Evolutionary conservation across 78 protist species (phyloP).

Genomic region (Fonticula alba): DNA sequence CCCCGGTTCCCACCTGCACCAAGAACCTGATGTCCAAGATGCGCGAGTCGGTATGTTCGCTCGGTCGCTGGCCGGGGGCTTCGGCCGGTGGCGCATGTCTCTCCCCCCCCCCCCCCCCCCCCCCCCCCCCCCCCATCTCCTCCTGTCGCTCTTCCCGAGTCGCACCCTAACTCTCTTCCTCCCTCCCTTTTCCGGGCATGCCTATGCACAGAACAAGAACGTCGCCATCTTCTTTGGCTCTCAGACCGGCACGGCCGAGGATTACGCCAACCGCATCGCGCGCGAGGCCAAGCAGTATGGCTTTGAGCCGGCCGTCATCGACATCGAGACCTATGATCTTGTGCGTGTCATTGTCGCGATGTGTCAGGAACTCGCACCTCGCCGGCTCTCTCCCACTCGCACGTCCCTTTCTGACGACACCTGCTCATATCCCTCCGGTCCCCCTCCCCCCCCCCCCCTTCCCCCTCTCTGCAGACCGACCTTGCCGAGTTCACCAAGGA

Average conservation of each 20-base stretch:
- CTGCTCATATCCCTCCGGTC: not conserved
- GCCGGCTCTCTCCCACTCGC: not conserved
- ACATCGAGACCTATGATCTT: slow-evolving; percentile 30
- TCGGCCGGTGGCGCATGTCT: too few species aligned
- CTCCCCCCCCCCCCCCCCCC: too few species aligned
- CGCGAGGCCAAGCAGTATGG: slow-evolving; percentile 40
- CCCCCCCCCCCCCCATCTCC: too few species aligned
- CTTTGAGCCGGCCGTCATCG: slow-evolving; percentile 28
- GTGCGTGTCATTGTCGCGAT: not conserved
- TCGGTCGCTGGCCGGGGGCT: too few species aligned
- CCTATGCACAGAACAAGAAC: not conserved
- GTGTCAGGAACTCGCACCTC: not conserved
- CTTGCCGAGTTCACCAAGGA: not conserved
- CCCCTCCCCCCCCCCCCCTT: not conserved
- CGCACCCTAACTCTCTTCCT: too few species aligned
- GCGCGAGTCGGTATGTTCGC: too few species aligned
- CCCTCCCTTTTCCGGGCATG: too few species aligned
- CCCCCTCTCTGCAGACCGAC: not conserved
- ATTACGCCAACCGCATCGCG: slow-evolving; percentile 30
- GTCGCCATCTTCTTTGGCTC: slow-evolving; percentile 41
- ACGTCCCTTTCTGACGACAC: not conserved
- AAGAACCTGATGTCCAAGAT: too few species aligned
- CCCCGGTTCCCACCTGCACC: too few species aligned
- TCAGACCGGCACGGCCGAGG: slow-evolving; percentile 76
- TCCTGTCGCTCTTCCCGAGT: too few species aligned